Base-by-base conservation (phyloP, 768 basidiomycete species). In the Punctularia strigosozonata region DNA sequence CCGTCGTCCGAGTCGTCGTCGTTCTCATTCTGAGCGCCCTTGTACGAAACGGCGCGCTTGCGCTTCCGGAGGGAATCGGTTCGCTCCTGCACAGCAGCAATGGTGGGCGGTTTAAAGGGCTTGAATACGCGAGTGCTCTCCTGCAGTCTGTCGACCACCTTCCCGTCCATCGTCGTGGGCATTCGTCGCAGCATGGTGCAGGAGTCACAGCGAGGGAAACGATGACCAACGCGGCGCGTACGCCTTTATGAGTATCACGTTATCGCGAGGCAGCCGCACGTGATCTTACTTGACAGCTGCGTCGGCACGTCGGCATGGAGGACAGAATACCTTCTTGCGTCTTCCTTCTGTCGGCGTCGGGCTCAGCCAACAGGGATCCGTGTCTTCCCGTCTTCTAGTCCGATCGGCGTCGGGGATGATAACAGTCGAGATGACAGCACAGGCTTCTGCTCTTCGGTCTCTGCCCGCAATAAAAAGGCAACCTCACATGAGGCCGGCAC, bases 21-120 rank as follows among this genome's bases (percentile, higher is more conserved):
- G 36, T 75, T 73, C 5, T 50, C 65, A 31, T 68, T 75, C 44
- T 75, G 66, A 4, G 56, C 53, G 36, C 73, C 85, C 49, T 83
- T 86, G 67, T 94, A 94, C 0, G 82, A 87, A 18, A 90, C 77
- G n/a, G n/a, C n/a, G 10, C 85, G 77, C 51, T 88, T 92, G 36
- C 90, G 76, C 56, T 94, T 95, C 19, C 90, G 72, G 46, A 68
- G 68, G 0, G 78, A 80, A 47, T 81, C 79, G 5, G 63, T 59
- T 25, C 75, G 74, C 32, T 73, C 70, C 17, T 67, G 48, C 8
- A 62, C 50, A 28, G 49, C 53, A 8, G 65, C 51, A 21, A 63
- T 48, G 1, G 77, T 69, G 4, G 87, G 87, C 1, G 79, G 63
- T 53, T 86, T 88, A 67, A 88, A 90, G 0, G 83, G 87, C 49